Evolutionary conservation across 345 rosid genomes (phyloP).

Genomic region (Hypericum androsaemum): DNA sequence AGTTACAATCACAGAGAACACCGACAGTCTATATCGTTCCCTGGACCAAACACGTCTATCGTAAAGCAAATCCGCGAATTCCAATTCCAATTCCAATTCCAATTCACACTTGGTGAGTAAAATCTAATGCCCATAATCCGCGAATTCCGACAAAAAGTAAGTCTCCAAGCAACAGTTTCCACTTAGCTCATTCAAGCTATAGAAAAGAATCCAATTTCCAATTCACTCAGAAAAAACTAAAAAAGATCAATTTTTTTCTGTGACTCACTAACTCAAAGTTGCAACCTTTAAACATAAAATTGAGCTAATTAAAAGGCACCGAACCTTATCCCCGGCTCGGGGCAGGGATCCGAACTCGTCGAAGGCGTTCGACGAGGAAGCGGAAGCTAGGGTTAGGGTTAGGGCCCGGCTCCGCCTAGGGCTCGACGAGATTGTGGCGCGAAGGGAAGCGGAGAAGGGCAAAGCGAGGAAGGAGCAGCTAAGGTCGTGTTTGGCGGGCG

Average conservation of each 20-base stretch:
- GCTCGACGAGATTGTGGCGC: not conserved
- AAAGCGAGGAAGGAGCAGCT: not conserved
- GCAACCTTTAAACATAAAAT: not conserved
- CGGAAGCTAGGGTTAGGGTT: conserved; percentile 19
- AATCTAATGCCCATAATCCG: too few species aligned
- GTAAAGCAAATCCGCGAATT: too few species aligned
- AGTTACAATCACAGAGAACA: not conserved
- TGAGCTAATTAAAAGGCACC: not conserved
- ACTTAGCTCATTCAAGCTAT: too few species aligned
- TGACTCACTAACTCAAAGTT: too few species aligned
- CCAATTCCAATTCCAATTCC: too few species aligned
- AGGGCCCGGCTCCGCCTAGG: conserved; percentile 22
- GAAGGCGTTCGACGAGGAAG: conserved; percentile 26
- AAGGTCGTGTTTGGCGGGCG: not conserved
- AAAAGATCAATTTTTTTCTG: too few species aligned
- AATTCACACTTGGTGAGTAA: too few species aligned
- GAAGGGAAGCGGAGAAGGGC: conserved; percentile 4
- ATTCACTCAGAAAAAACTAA: too few species aligned
- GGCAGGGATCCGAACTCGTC: conserved; percentile 33
- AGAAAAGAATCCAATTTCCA: too few species aligned
- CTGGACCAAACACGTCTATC: too few species aligned
- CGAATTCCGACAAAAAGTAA: too few species aligned
- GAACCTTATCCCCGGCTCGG: conserved; percentile 34
- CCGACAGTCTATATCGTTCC: not conserved
- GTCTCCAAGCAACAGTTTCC: too few species aligned